Evolutionary conservation across 805 yeast genomes (phyloP).

Genomic region (Kuraishia piskuri): DNA sequence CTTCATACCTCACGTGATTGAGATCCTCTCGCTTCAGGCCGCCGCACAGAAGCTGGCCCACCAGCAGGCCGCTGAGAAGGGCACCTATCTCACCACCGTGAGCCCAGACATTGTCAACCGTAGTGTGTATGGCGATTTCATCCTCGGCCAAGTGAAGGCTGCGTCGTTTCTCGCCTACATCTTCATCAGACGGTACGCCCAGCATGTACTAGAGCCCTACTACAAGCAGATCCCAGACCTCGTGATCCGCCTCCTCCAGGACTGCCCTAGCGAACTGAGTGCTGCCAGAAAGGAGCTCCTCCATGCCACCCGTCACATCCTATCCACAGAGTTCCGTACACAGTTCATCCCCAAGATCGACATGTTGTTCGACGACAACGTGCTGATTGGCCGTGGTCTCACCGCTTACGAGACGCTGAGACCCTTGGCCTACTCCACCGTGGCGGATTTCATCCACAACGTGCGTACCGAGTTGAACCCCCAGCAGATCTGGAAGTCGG

Average conservation of each 20-base stretch:
- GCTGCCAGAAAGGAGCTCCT: conserved; percentile 87
- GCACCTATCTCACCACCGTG: conserved; percentile 58
- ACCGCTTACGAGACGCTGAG: conserved; percentile 85
- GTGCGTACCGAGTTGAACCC: conserved; percentile 78
- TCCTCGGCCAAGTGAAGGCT: conserved; percentile 90
- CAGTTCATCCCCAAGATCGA: conserved; percentile 83
- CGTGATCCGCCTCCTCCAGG: conserved; percentile 78
- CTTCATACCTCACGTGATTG: conserved; percentile 77
- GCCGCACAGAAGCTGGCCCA: conserved; percentile 70
- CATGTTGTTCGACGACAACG: conserved; percentile 74
- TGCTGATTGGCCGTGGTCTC: conserved; percentile 85
- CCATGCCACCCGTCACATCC: conserved; percentile 92
- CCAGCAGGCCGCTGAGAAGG: conserved; percentile 43
- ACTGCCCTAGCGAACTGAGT: conserved; percentile 90
- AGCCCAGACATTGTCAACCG: conserved; percentile 72
- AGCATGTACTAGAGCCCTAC: conserved; percentile 49
- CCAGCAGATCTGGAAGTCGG: conserved; percentile 81
- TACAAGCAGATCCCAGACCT: conserved; percentile 74
- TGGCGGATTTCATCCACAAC: conserved; percentile 92
- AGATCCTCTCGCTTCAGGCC: conserved; percentile 68
- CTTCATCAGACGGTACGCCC: conserved; percentile 75
- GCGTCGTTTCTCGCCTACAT: conserved; percentile 92
- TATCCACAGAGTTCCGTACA: conserved; percentile 79
- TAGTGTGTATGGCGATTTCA: conserved; percentile 77
- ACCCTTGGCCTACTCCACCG: conserved; percentile 90